These are phyloP conservation scores for Wickerhamia fluorescens DNA, from an alignment of 805 yeast genomes.

Conservation along the genomic window DNA sequence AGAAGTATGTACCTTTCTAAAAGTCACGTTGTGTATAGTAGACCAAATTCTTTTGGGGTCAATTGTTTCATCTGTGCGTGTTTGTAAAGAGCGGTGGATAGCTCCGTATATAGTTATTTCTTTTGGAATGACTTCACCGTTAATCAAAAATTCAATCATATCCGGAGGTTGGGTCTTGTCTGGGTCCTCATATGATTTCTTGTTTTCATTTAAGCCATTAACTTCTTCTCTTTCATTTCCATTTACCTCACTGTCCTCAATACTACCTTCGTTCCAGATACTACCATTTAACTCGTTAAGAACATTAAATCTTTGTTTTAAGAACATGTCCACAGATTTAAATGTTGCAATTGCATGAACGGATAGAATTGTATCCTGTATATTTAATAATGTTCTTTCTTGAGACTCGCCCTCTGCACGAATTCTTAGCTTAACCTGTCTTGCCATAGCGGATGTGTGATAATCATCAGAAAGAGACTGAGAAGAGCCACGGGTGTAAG, in stretches of 20 bases:
- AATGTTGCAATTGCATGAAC: conserved; percentile 60
- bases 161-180: too few species aligned
- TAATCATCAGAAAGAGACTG: conserved; percentile 9
- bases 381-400: conserved; percentile 2
- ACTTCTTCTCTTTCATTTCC: conserved; percentile 9
- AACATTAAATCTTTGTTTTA: conserved; percentile 34
- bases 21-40: conserved; percentile 45
- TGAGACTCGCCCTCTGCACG: conserved; percentile 10
- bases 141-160: conserved; percentile 46
- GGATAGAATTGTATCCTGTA: conserved; percentile 33
- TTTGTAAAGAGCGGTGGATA: conserved; percentile 44
- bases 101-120: conserved; percentile 77
- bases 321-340: conserved; percentile 42
- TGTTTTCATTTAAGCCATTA: conserved; percentile 11
- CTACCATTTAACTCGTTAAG: conserved; percentile 11
- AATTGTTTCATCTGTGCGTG: conserved; percentile 29
- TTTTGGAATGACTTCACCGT: conserved; percentile 51
- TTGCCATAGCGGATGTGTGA: conserved; percentile 59
- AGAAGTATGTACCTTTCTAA: conserved; percentile 20
- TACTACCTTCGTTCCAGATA: conserved; percentile 7
- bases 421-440: conserved; percentile 59
- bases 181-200: conserved; percentile 10
- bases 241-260: conserved; percentile 7
- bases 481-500: background rate
- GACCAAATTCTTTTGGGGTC: conserved; percentile 53